Percentiles rank a stretch among this genome's conserved stretches.
These are phyloP conservation scores for Saccharomyces hybrid DNA, from an alignment of 1,139 yeast genomes.

Conservation along the genomic window DNA sequence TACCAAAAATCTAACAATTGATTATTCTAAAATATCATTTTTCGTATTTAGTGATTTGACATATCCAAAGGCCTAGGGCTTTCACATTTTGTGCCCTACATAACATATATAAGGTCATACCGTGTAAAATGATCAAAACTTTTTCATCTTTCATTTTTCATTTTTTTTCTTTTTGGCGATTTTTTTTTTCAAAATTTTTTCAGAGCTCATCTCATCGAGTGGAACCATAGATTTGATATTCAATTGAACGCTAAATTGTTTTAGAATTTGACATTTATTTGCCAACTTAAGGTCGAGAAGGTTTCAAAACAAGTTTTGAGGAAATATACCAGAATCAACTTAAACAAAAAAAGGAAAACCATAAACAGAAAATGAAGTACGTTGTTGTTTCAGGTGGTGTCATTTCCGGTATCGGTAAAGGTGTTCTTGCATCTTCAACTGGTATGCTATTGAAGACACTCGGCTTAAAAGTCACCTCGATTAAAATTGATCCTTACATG, in stretches of 20 bases:
- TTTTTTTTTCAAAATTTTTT: not conserved
- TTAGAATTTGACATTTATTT: not conserved
- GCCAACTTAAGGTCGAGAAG: not conserved
- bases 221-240: not conserved
- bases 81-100: not conserved
- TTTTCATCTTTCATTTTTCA: no score
- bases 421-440: conserved; percentile 90
- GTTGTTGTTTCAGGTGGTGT: conserved; percentile 99
- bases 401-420: conserved; percentile 97
- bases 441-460: conserved; percentile 89
- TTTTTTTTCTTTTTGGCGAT: not conserved
- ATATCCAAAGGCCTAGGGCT: not conserved
- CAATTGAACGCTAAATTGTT: not conserved
- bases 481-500: conserved; percentile 98
- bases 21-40: no score
- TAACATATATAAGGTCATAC: not conserved
- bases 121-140: not conserved
- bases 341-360: no score
- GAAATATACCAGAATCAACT: not conserved
- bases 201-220: not conserved
- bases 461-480: conserved; percentile 91
- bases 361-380: conserved; percentile 64
- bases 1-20: no score
- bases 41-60: not conserved
- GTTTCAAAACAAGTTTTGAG: not conserved